A percentile compares a stretch with the other conserved stretches of the same genome.
Evolutionary conservation across 495 filamentous ascomycete species (phyloP).

Genomic region (Penicillium dipodomyicola): DNA sequence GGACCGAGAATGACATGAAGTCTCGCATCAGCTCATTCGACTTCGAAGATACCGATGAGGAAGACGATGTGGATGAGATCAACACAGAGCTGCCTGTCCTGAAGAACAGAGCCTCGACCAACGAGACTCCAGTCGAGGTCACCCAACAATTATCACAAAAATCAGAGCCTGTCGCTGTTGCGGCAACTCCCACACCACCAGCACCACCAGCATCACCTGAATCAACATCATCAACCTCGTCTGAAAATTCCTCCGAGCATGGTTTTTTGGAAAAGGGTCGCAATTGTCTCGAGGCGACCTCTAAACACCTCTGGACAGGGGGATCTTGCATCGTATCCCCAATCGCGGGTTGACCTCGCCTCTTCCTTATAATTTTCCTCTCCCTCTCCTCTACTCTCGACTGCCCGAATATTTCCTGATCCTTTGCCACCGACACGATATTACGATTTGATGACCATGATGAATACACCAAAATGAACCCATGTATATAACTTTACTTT

Average conservation of each 20-base stretch:
- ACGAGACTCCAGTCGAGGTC: slow-evolving; percentile 11
- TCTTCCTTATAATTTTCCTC: not conserved
- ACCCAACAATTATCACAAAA: slow-evolving; percentile 12
- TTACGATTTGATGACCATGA: slow-evolving; percentile 19
- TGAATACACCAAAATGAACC: slow-evolving; percentile 16
- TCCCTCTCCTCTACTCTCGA: slow-evolving; percentile 1
- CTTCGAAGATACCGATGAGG: slow-evolving; percentile 39
- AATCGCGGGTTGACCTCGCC: slow-evolving; percentile 16
- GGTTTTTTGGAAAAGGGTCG: slow-evolving; percentile 19
- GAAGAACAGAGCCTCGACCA: not conserved
- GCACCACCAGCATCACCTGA: not conserved
- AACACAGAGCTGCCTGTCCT: slow-evolving; percentile 8
- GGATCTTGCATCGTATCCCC: slow-evolving; percentile 19
- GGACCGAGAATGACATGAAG: slow-evolving; percentile 46
- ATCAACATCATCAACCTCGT: not conserved
- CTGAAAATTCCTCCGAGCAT: slow-evolving; percentile 14
- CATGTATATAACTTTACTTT: slow-evolving; percentile 26
- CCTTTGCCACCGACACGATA: slow-evolving; percentile 16
- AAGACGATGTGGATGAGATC: slow-evolving; percentile 31
- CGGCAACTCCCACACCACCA: not conserved
- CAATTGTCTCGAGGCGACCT: slow-evolving; percentile 19
- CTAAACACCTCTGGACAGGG: slow-evolving; percentile 23
- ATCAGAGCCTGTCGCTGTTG: slow-evolving; percentile 6
- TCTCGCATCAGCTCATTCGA: slow-evolving; percentile 44
- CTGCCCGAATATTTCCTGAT: not conserved